phyloP scores from a whole-genome alignment of 2,329 filamentous ascomycete species.

The Cryphonectria carpinicola region DNA sequence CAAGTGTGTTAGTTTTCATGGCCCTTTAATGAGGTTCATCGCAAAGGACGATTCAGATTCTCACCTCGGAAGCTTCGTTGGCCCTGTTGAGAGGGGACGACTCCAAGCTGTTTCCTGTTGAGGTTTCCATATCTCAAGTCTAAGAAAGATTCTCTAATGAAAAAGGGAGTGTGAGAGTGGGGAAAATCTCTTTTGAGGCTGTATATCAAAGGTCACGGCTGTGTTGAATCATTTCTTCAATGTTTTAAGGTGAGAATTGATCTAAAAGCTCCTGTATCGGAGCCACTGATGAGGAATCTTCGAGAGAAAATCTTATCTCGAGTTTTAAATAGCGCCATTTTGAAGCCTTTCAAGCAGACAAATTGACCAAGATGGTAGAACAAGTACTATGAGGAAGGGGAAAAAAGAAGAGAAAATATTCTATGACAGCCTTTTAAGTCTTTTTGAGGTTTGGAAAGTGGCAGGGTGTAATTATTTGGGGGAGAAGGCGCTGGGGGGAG shows the following conservation, averaged over 20 bases:
- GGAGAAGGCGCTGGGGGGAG: neutral
- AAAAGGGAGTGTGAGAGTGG: neutral
- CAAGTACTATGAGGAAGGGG: neutral
- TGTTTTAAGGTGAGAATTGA: neutral
- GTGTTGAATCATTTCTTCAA: neutral
- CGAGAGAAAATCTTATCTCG: neutral
- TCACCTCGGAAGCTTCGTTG: constrained; percentile 38
- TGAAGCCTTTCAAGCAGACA: no score
- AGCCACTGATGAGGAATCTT: neutral
- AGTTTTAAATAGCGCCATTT: neutral
- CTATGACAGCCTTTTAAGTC: neutral
- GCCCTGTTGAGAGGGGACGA: constrained; percentile 33
- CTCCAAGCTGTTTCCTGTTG: neutral
- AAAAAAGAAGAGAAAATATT: neutral
- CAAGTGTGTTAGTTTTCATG: constrained; percentile 17
- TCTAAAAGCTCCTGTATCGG: neutral
- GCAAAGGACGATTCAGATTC: constrained; percentile 12
- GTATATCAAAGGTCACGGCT: neutral
- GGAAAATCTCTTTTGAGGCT: neutral
- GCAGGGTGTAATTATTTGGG: neutral
- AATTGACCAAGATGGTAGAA: neutral
- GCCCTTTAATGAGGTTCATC: neutral
- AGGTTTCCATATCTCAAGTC: neutral
- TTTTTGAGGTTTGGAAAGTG: neutral
- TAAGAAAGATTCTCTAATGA: neutral